Evolutionary conservation across 1,284 basidiomycete species (phyloP).

Genomic region (Vanrija pseudolonga): DNA sequence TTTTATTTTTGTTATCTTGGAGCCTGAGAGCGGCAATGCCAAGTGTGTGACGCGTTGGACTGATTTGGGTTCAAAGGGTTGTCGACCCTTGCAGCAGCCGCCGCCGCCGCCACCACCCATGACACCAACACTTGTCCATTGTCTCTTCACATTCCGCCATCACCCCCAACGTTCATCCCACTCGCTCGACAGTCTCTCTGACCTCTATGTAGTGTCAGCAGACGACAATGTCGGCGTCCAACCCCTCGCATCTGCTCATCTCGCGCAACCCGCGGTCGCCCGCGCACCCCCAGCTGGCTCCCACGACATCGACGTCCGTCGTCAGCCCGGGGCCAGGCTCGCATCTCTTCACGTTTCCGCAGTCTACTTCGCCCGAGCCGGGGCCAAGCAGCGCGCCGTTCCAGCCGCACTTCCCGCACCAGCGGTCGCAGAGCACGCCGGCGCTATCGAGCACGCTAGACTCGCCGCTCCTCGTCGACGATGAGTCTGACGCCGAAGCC

Average conservation of each 20-base stretch:
- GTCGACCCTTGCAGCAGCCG: not conserved
- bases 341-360: constrained; percentile 12
- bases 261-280: constrained; percentile 42
- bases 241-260: constrained; percentile 46
- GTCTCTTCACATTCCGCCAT: not conserved
- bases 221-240: constrained; percentile 25
- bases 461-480: not conserved
- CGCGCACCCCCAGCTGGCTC: constrained; percentile 41
- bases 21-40: not conserved
- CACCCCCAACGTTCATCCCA: too few species aligned
- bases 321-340: constrained; percentile 9
- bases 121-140: not conserved
- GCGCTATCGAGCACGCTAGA: not conserved
- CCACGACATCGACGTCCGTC: constrained; percentile 23
- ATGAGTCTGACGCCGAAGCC: constrained; percentile 13
- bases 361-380: not conserved
- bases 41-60: not conserved
- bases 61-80: too few species aligned
- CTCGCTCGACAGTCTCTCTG: too few species aligned
- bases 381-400: not conserved
- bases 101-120: not conserved
- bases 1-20: not conserved
- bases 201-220: not conserved
- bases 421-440: constrained; percentile 5
- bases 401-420: not conserved